Percentiles rank a stretch among this genome's conserved stretches.
Conservation (phyloP, 768 basidiomycete genomes). For the Lactarius indigo region DNA sequence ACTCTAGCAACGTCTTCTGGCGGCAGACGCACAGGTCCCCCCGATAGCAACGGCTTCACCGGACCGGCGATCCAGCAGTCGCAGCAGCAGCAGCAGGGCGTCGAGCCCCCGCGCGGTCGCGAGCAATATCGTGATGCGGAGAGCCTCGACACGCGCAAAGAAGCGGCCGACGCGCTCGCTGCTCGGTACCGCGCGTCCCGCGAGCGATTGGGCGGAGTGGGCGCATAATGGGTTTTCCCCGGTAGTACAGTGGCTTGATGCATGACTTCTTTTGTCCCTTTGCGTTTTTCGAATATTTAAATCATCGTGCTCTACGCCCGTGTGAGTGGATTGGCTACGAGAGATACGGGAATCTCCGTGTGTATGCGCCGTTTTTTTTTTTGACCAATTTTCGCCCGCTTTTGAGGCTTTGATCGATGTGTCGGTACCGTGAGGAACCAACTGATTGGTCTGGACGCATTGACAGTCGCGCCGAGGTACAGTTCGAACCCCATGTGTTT, state of each 20-base stretch:
- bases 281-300: neutral
- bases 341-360: no score
- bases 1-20: slow-evolving; percentile 24
- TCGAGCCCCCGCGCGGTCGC: neutral
- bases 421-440: no score
- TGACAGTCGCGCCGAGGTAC: no score
- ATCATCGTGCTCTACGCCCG: neutral
- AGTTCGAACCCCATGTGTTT: no score
- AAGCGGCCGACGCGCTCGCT: slow-evolving; percentile 25
- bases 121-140: slow-evolving; percentile 15
- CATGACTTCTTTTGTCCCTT: no score
- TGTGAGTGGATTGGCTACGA: no score
- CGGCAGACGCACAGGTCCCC: slow-evolving; percentile 17
- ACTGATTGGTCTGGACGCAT: no score
- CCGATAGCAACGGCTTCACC: neutral
- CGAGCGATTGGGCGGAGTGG: slow-evolving; percentile 10
- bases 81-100: neutral
- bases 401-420: no score
- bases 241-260: no score
- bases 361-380: no score
- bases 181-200: slow-evolving; percentile 21
- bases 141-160: slow-evolving; percentile 23
- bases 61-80: slow-evolving; percentile 11
- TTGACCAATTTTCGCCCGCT: no score
- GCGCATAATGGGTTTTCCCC: neutral